Percentiles rank a stretch among this genome's conserved stretches.
Conservation (phyloP, 2,329 filamentous ascomycete genomes). For the Orbilia javanica region DNA sequence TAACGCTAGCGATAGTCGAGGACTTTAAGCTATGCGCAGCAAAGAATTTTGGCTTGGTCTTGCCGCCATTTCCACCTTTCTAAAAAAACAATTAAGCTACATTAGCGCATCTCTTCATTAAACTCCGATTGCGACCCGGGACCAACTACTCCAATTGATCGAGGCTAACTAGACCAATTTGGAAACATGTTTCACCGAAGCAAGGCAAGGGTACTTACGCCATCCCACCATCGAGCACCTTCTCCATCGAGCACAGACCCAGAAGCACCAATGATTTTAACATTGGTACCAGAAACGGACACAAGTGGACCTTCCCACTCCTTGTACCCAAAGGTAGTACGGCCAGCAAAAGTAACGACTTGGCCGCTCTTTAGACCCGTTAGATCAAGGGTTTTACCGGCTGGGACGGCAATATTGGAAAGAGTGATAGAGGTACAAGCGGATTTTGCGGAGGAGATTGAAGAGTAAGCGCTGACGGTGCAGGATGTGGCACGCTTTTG, state of each 20-base stretch:
- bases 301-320: constrained; percentile 76
- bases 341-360: constrained; percentile 72
- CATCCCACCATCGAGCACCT: constrained; percentile 74
- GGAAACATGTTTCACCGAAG: neutral
- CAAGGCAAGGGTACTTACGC: constrained; percentile 55
- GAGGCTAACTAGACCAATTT: too few relatives aligned
- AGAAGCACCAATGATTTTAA: constrained; percentile 70
- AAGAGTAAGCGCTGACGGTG: constrained; percentile 70
- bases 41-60: constrained; percentile 69
- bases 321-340: constrained; percentile 76
- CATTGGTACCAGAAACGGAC: constrained; percentile 71
- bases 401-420: constrained; percentile 70
- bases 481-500: constrained; percentile 65
- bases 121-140: too few relatives aligned
- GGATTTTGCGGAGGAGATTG: constrained; percentile 68
- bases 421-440: constrained; percentile 71
- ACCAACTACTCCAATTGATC: too few relatives aligned
- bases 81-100: neutral
- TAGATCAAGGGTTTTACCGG: constrained; percentile 72
- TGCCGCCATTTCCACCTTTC: constrained; percentile 65
- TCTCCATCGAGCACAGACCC: constrained; percentile 72
- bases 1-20: constrained; percentile 65
- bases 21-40: constrained; percentile 66
- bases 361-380: constrained; percentile 68
- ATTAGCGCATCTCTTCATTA: neutral